A percentile compares a stretch with the other conserved stretches of the same genome.
Conservation (phyloP, 108 stramenopile genomes). For the Aurantiochytrium sp. region DNA sequence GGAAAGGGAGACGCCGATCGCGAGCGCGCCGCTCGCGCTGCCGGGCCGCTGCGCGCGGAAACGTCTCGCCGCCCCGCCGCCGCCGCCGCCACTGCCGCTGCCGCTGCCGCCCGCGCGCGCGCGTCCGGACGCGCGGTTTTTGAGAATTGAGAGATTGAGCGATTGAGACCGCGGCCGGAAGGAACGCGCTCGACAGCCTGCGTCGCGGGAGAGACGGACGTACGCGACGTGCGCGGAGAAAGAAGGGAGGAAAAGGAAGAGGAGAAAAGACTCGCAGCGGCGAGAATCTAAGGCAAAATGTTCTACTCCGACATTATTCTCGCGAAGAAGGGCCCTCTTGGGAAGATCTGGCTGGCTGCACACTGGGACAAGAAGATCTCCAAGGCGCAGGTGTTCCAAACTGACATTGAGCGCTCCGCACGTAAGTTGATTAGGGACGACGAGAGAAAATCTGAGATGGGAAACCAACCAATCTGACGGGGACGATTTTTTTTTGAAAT, state of each 20-base stretch:
- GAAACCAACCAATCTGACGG: too few species aligned
- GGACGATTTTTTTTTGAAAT: too few species aligned
- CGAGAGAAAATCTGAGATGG: background rate
- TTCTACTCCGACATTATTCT: slow-evolving; percentile 98
- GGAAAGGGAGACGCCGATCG: too few species aligned
- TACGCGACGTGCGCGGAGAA: background rate
- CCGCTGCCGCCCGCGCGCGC: too few species aligned
- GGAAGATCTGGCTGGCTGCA: slow-evolving; percentile 98
- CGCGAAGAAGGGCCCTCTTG: slow-evolving; percentile 94
- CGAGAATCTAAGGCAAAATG: slow-evolving; percentile 49
- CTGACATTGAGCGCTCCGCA: slow-evolving; percentile 82
- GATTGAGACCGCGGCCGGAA: too few species aligned
- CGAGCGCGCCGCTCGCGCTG: too few species aligned
- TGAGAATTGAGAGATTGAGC: too few species aligned
- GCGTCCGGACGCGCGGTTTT: too few species aligned
- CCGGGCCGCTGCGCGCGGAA: too few species aligned
- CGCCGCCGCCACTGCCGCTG: too few species aligned
- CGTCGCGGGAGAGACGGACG: background rate
- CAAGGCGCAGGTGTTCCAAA: slow-evolving; percentile 85
- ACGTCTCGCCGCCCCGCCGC: too few species aligned
- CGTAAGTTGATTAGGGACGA: slow-evolving; percentile 16
- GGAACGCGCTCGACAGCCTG: too few species aligned
- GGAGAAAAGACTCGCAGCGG: background rate
- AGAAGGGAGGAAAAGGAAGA: background rate
- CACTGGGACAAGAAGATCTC: slow-evolving; percentile 98